Conservation (phyloP, 768 basidiomycete genomes). For the Pisolithus orientalis region DNA sequence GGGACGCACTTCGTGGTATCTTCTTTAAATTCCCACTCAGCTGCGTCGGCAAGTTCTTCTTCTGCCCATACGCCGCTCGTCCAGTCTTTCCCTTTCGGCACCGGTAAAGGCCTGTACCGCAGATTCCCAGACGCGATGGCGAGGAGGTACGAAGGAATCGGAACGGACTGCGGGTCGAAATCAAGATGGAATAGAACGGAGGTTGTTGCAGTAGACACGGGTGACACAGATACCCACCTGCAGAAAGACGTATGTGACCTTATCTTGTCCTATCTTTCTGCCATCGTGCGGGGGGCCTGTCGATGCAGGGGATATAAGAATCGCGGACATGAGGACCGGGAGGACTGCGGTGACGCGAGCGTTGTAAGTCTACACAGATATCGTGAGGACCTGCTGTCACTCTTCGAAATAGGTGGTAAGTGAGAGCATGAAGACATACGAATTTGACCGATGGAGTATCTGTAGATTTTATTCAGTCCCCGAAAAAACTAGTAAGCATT, state of each 20-base stretch:
- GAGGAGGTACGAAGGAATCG: slow-evolving; percentile 88
- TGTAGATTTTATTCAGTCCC: slow-evolving; percentile 19
- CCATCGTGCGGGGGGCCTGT: slow-evolving; percentile 68
- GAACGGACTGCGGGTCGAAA: slow-evolving; percentile 49
- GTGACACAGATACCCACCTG: slow-evolving; percentile 45
- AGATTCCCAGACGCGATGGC: slow-evolving; percentile 88
- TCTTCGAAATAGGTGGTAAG: background rate
- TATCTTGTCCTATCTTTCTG: slow-evolving; percentile 66
- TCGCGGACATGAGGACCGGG: slow-evolving; percentile 82
- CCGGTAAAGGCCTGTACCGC: slow-evolving; percentile 59
- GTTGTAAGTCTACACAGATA: slow-evolving; percentile 60
- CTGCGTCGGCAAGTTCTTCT: slow-evolving; percentile 69
- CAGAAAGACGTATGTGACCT: slow-evolving; percentile 67
- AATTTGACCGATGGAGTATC: slow-evolving; percentile 88
- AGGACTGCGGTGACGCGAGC: slow-evolving; percentile 73
- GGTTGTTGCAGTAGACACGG: too few relatives aligned
- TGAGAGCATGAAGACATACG: slow-evolving; percentile 32
- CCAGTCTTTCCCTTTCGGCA: slow-evolving; percentile 63
- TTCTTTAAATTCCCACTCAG: slow-evolving; percentile 83
- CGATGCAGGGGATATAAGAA: slow-evolving; percentile 68
- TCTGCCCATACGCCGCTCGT: slow-evolving; percentile 88
- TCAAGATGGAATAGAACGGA: too few relatives aligned
- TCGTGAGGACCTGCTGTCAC: background rate
- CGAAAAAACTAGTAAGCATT: too few relatives aligned
- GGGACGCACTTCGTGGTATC: slow-evolving; percentile 64